These are phyloP conservation scores for Mycena galericulata DNA, from an alignment of 768 basidiomycete genomes.

Conservation along the genomic window DNA sequence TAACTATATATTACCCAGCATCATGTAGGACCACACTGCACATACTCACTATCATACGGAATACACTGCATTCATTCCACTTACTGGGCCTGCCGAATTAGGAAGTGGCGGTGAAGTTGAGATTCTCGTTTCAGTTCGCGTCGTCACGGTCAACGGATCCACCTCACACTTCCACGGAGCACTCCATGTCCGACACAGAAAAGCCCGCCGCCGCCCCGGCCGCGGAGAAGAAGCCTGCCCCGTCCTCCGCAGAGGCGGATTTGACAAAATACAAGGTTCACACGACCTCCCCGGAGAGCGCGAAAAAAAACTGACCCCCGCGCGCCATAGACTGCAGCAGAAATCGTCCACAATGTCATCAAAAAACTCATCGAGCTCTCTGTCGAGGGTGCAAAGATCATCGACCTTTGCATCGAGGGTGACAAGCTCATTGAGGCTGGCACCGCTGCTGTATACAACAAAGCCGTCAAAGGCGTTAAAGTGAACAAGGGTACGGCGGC, in stretches of 20 bases:
- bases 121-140: background rate
- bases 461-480: slow-evolving; percentile 88
- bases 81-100: background rate
- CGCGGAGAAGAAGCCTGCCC: slow-evolving; percentile 62
- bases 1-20: slow-evolving; percentile 31
- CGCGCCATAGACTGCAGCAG: slow-evolving; percentile 80
- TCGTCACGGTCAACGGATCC: slow-evolving; percentile 21
- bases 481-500: slow-evolving; percentile 80
- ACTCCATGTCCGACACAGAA: slow-evolving; percentile 73
- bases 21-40: slow-evolving; percentile 27
- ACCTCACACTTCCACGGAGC: slow-evolving; percentile 24
- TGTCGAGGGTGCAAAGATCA: slow-evolving; percentile 85
- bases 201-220: slow-evolving; percentile 53
- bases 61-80: slow-evolving; percentile 22
- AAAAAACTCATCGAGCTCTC: slow-evolving; percentile 84
- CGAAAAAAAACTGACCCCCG: slow-evolving; percentile 36
- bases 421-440: slow-evolving; percentile 94
- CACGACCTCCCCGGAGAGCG: slow-evolving; percentile 28
- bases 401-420: slow-evolving; percentile 93
- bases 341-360: slow-evolving; percentile 87
- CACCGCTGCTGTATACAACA: slow-evolving; percentile 90
- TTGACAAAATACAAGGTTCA: slow-evolving; percentile 89
- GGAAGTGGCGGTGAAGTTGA: slow-evolving; percentile 3
- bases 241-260: slow-evolving; percentile 74
- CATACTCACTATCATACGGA: slow-evolving; percentile 24